Evolutionary conservation across 768 basidiomycete species (phyloP), one percentile per base, ranked within the genome.

Genomic region (Suillus discolor): DNA sequence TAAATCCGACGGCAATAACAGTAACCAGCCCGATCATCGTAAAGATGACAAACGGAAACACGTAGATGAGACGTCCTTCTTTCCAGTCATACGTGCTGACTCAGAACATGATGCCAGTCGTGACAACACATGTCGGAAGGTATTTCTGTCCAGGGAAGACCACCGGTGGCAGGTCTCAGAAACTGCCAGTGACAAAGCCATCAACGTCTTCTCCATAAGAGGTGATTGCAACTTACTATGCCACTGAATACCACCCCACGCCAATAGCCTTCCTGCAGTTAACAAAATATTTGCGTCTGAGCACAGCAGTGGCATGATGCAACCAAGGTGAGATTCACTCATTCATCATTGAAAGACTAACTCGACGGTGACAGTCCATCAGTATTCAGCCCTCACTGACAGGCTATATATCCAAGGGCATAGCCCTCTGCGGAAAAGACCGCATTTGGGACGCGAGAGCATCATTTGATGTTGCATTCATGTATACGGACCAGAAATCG

Each of bases 111-210:
- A 20, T 45, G 9, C 51, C 61, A n/a, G 51, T 62, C n/a, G 62
- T 6, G 1, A n/a, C 20, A 9, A 31, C 16, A 53, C 51, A 55
- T 65, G 15, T 62, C 15, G 12, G 20, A 31, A n/a, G 65, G 65
- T 25, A 62, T 62, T n/a, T 61, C 61, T n/a, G 9, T 41, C 34
- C 20, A 55, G 16, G 36, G 38, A 36, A 62, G 62, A 42, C 61
- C 34, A 9, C 65, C 23, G 1, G 53, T 28, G 8, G 61, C 42
- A 13, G 61, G 23, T 53, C 51, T 61, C 12, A 62, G 42, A 39
- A 45, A 62, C 61, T 65, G 42, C 34, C 18, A 20, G 11, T 34
- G 54, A 55, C 20, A n/a, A 55, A 34, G 11, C 5, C 6, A 55
- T 55, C 11, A n/a, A 8, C 18, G 11, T 31, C 28, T 54, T 31